A percentile compares a stretch with the other conserved stretches of the same genome.
These are phyloP conservation scores for Blastobotrys raffinosifermentans DNA, from an alignment of 1,139 yeast species.

Conservation along the genomic window DNA sequence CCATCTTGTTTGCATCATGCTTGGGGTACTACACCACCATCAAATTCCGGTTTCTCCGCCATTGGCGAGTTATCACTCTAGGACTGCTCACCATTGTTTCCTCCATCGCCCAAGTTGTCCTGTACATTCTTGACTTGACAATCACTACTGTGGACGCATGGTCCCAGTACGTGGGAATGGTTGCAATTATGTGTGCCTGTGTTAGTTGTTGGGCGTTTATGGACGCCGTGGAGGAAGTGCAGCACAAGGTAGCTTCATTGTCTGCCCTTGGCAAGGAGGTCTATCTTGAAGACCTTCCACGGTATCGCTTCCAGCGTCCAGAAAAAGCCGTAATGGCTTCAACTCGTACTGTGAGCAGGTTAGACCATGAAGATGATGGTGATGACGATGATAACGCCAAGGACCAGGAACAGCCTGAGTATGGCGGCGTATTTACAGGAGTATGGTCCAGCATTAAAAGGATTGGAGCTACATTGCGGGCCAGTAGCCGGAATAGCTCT, in stretches of 20 bases:
- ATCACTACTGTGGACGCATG: slow-evolving; percentile 65
- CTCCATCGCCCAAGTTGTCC: slow-evolving; percentile 60
- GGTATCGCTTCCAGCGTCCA: not conserved
- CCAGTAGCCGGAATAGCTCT: too few species aligned
- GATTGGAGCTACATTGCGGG: too few species aligned
- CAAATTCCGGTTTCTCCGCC: slow-evolving; percentile 21
- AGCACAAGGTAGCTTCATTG: not conserved
- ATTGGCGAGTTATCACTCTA: slow-evolving; percentile 38
- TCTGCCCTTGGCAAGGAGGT: slow-evolving; percentile 1
- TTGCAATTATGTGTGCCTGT: slow-evolving; percentile 33
- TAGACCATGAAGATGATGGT: too few species aligned
- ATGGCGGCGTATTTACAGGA: too few species aligned
- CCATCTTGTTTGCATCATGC: slow-evolving; percentile 63
- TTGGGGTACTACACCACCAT: slow-evolving; percentile 48
- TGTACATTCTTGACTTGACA: slow-evolving; percentile 74
- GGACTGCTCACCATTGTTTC: slow-evolving; percentile 54
- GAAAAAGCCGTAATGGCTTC: too few species aligned
- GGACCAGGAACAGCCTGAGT: too few species aligned
- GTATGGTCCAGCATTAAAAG: too few species aligned
- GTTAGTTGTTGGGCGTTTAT: slow-evolving; percentile 89
- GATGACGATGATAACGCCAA: too few species aligned
- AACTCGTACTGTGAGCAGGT: too few species aligned
- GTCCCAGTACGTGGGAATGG: slow-evolving; percentile 70
- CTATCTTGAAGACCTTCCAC: not conserved
- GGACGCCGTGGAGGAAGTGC: slow-evolving; percentile 49